Evolutionary conservation across 257 asterid species (phyloP), one percentile per base, ranked within the genome.

Genomic region (Solanum verrucosum): DNA sequence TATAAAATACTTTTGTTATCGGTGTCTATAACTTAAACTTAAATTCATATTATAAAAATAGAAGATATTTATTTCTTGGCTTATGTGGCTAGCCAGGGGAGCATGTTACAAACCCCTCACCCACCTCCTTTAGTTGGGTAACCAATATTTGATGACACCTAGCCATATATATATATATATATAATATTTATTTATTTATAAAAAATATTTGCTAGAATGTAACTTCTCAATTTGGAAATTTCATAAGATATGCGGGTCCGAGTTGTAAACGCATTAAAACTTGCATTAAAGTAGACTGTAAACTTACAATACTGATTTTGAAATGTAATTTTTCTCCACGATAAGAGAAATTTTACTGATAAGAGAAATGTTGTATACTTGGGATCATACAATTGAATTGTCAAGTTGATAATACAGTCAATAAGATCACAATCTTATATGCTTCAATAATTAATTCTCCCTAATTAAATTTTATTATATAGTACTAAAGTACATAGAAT

Each of bases 281-380:
- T 52, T 56, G 0, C 1, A 18, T 59, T 59, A 59, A 59, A 59
- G 1, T 59, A 52, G 1, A 52, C 20, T 5, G 1, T 52, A 15
- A 38, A 38, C 11, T 38, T 52, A 52, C 1, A 52, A 6, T 16
- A 56, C 11, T 59, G 2, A 20, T 59, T 0, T 59, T 59, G 3
- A 56, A 59, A 59, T 7, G 5, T 20, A 2, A 0, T n/a, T n/a
- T 10, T 63, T n/a, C 15, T 63, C 15, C n/a, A 1, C 0, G 3
- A 63, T 4, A 0, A 0, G 7, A n/a, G 0, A 10, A 9, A 0
- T n/a, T 9, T 63, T 63, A 56, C 10, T 18, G 0, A 56, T 49
- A 56, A 18, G 16, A 20, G 5, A n/a, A 20, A 35, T 34, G 29
- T 20, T 35, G 16, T 35, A 35, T 4, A 20, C 31, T 35, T 74